Evolutionary conservation across 2,329 filamentous ascomycete species (phyloP).

Genomic region (Trichoderma sp.): DNA sequence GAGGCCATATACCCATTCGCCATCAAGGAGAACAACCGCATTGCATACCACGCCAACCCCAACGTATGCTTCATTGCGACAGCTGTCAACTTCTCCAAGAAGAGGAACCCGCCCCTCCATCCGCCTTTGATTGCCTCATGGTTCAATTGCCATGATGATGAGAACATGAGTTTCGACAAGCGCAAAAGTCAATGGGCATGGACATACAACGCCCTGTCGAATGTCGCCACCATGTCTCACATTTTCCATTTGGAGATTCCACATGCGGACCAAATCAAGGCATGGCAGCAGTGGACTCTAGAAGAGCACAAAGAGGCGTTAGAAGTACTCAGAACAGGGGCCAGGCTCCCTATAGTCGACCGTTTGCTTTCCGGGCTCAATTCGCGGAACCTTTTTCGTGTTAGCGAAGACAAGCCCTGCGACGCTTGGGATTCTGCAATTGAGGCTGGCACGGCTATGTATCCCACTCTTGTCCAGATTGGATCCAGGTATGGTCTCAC

Average conservation of each 20-base stretch:
- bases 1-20: neutral
- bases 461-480: neutral
- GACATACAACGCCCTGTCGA: neutral
- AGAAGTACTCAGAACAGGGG: neutral
- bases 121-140: neutral
- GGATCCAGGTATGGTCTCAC: neutral
- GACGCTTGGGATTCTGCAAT: neutral
- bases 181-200: neutral
- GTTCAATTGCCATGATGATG: neutral
- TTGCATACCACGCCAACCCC: neutral
- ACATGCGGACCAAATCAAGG: neutral
- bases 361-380: neutral
- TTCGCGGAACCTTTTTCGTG: neutral
- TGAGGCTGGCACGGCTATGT: neutral
- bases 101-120: neutral
- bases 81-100: neutral
- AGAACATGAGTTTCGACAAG: neutral
- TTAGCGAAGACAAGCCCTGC: neutral
- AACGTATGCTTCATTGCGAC: neutral
- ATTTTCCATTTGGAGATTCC: neutral
- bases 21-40: neutral
- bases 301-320: neutral
- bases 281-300: neutral
- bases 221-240: neutral
- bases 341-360: neutral